Evolutionary conservation across 768 basidiomycete species (phyloP).

Genomic region (Leccinum ochraceum): DNA sequence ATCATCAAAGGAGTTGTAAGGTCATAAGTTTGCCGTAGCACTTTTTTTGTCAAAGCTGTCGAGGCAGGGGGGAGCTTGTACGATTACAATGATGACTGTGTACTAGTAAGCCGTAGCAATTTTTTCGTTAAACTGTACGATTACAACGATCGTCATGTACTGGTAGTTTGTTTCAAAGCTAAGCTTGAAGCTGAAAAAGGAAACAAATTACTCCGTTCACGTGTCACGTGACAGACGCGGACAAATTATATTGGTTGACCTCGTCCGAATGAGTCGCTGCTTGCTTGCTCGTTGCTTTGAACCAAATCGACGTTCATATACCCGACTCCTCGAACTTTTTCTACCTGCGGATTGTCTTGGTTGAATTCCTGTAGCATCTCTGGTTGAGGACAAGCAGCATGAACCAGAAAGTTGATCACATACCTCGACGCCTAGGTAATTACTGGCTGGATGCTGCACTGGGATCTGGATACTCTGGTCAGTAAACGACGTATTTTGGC

Average conservation of each 20-base stretch:
- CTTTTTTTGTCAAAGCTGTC: neutral
- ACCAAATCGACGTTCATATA: neutral
- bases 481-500: constrained; percentile 15
- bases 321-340: neutral
- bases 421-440: constrained; percentile 52
- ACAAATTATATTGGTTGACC: constrained; percentile 2
- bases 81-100: neutral
- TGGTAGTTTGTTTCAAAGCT: no score
- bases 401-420: constrained; percentile 12
- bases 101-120: neutral
- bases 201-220: constrained; percentile 8
- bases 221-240: constrained; percentile 36
- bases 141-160: no score
- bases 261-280: neutral
- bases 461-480: constrained; percentile 76
- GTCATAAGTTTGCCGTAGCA: neutral
- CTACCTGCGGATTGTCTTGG: neutral
- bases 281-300: neutral
- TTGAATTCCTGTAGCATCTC: neutral
- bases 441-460: constrained; percentile 59
- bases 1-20: constrained; percentile 21
- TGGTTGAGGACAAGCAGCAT: constrained; percentile 10
- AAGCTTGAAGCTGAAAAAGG: neutral
- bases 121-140: neutral
- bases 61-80: constrained; percentile 3